Base-by-base conservation (phyloP, 768 basidiomycete genomes). In the Tricholoma furcatifolium region DNA sequence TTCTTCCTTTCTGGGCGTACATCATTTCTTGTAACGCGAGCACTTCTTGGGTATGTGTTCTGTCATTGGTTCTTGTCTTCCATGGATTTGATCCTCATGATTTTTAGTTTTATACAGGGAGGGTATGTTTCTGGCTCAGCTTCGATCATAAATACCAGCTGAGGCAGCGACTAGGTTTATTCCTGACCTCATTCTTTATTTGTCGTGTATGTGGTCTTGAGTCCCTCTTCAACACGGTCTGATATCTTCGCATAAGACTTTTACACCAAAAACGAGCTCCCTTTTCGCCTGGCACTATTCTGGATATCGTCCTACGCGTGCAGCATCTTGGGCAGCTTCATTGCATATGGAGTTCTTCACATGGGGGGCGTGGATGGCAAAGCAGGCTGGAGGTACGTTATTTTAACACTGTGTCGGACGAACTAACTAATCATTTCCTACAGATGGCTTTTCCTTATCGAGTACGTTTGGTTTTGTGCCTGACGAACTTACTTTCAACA, bases 261-360 rank as follows among this genome's bases (percentile, higher is more conserved):
- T 48, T 85, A 85, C 61, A 83, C 79, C 10, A 83, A 82, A 62
- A 71, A 66, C 20, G 81, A 83, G 60, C 71, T 86, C 1, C 83
- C 82, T 1, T 63, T 81, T 56, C 79, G 82, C 21, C 69, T 84
- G 5, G 75, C 81, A 1, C 62, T 78, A 10, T 83, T 83, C 67
- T 83, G 81, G 80, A 76, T 74, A 57, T 77, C 77, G 20, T 67
- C 69, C 9, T 72, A 78, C 50, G 43, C 76, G 9, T 78, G 76
- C 56, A 68, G 63, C 38, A 77, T 85, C 34, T 44, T 81, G 5
- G 75, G 67, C 4, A 77, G 75, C 49, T 84, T 87, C 62, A 64
- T 85, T 7, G 84, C 83, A 0, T 83, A 76, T 44, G 85, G 84
- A n/a, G 74, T 83, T 6, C 70, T 85, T 8, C 76, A 76, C 49